These are phyloP conservation scores for Flaveria linearis DNA, from an alignment of 129 eudicot species.

Conservation along the genomic window DNA sequence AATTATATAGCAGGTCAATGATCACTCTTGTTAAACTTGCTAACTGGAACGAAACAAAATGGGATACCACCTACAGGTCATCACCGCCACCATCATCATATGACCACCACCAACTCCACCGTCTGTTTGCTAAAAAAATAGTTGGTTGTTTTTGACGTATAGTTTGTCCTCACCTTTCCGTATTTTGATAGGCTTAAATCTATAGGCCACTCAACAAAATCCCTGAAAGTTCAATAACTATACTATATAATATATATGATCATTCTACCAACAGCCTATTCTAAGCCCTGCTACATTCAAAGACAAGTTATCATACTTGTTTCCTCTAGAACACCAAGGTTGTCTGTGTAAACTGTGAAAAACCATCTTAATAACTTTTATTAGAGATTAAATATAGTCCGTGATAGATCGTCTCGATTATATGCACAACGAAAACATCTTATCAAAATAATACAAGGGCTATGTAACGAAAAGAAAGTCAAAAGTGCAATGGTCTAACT, in stretches of 20 bases:
- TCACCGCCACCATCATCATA: too few relatives aligned
- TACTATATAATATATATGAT: not conserved
- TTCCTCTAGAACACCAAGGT: not conserved
- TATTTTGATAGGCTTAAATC: too few relatives aligned
- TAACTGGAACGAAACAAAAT: too few relatives aligned
- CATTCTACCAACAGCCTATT: not conserved
- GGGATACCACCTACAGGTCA: too few relatives aligned
- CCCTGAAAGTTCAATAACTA: too few relatives aligned
- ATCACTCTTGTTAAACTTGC: not conserved
- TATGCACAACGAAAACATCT: not conserved
- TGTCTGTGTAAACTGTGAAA: not conserved
- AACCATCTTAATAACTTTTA: not conserved
- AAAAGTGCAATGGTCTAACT: not conserved
- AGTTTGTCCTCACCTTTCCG: too few relatives aligned
- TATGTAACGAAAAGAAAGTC: conserved; percentile 6
- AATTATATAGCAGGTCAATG: not conserved
- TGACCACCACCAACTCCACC: too few relatives aligned
- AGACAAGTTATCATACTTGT: conserved; percentile 4
- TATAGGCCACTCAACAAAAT: too few relatives aligned
- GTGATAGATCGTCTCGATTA: not conserved
- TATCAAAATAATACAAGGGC: conserved; percentile 3
- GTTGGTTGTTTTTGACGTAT: too few relatives aligned
- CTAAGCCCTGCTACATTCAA: not conserved
- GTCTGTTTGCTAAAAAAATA: too few relatives aligned
- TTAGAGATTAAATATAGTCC: not conserved